phyloP scores from a whole-genome alignment of 805 yeast genomes.

The Suhomyces prunicola region DNA sequence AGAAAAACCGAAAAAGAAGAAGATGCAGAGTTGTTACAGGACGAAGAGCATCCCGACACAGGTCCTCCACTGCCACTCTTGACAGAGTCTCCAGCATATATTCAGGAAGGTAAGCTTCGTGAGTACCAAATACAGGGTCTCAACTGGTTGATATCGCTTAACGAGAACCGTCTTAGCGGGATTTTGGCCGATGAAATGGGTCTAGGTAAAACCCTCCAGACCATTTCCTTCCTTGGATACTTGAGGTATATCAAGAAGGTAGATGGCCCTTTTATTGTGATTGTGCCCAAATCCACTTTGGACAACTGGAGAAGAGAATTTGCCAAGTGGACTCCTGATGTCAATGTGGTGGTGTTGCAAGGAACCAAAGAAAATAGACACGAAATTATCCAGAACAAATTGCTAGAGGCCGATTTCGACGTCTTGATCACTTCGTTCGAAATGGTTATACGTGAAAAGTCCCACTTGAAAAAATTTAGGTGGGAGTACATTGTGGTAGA shows the following conservation, averaged over 20 bases:
- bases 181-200: slow-evolving; percentile 99
- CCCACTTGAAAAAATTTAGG: slow-evolving; percentile 70
- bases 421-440: slow-evolving; percentile 90
- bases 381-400: slow-evolving; percentile 51
- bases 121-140: slow-evolving; percentile 94
- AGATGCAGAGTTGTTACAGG: slow-evolving; percentile 85
- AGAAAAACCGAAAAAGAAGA: slow-evolving; percentile 94
- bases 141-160: slow-evolving; percentile 88
- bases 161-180: slow-evolving; percentile 87
- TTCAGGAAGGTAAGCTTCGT: slow-evolving; percentile 69
- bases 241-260: slow-evolving; percentile 72
- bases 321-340: slow-evolving; percentile 94
- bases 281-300: slow-evolving; percentile 92
- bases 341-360: slow-evolving; percentile 77
- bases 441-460: slow-evolving; percentile 86
- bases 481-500: slow-evolving; percentile 96
- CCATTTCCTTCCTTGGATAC: slow-evolving; percentile 88
- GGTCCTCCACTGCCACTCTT: slow-evolving; percentile 59
- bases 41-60: slow-evolving; percentile 60
- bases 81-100: slow-evolving; percentile 78
- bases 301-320: slow-evolving; percentile 97
- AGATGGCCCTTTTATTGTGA: slow-evolving; percentile 86
- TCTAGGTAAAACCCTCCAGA: slow-evolving; percentile 91
- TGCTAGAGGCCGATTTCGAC: slow-evolving; percentile 78
- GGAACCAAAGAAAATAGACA: slow-evolving; percentile 84